Base-by-base conservation (phyloP, 2,329 filamentous ascomycete species). In the Didymella pinodella region DNA sequence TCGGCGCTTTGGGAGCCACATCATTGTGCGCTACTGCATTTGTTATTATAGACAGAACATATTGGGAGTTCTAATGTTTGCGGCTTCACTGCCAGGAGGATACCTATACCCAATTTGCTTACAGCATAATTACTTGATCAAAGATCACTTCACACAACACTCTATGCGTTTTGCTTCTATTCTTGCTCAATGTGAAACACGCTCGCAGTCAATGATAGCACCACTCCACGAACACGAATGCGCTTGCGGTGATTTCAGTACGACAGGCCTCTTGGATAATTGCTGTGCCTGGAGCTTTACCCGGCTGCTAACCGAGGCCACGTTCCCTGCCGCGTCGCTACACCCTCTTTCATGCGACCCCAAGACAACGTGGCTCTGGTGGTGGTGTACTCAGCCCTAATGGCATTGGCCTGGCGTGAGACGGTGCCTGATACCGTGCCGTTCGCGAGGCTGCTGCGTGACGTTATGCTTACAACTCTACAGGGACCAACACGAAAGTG, bases 1-100 rank as follows among this genome's bases (percentile, higher is more conserved):
- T 59, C 68, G 74, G 73, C 71, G 72, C 70, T 66, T 45, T 55
- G 57, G 57, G 52, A 48, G 57, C 57, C 57, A 60, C 52, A 55
- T 52, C n/a, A 52, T 48, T 56, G 52, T 61, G 57, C 53, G 64
- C 55, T 48, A 63, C 61, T 61, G 62, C 62, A 66, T 65, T 40
- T 50, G 60, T 44, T 31, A 48, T 22, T 50, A 50, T 59, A 59
- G 62, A 62, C 45, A 53, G 56, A 50, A 54, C 54, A 54, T 56
- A 58, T 57, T 63, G 59, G 68, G 63, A 67, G 64, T 66, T 44
- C 22, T 67, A 57, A 54, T 66, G 55, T 63, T 63, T 62, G 61
- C 32, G 65, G 61, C 63, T 65, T 61, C 59, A 58, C 34, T 54
- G 63, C 65, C 65, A 45, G 64, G 67, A 65, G 60, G 63, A 67